A percentile compares a stretch with the other conserved stretches of the same genome.
phyloP scores from a whole-genome alignment of 306 rosid genomes.

The Oxytropis ochrocephala region DNA sequence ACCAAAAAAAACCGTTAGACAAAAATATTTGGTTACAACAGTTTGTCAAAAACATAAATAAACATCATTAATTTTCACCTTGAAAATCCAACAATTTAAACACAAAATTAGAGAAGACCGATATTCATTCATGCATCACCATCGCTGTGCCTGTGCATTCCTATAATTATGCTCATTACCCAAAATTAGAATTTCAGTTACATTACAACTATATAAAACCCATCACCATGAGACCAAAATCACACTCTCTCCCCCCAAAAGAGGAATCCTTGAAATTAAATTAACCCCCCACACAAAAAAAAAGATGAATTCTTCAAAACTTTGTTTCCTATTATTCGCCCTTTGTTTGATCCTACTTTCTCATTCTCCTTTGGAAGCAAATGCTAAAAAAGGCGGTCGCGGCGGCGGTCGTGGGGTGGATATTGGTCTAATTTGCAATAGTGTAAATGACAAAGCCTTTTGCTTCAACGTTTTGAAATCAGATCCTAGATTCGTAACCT shows the following conservation, averaged over 20 bases:
- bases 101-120: background rate
- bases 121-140: background rate
- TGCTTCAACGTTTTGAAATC: conserved; percentile 11
- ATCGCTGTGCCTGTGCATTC: background rate
- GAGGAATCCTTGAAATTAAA: background rate
- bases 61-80: background rate
- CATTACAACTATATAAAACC: background rate
- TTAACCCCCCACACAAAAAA: background rate
- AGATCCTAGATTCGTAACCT: background rate
- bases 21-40: too few relatives aligned
- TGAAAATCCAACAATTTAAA: background rate
- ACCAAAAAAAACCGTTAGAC: too few relatives aligned
- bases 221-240: background rate
- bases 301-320: background rate
- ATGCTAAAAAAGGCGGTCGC: background rate
- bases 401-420: background rate
- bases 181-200: background rate
- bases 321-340: background rate
- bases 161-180: background rate
- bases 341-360: background rate
- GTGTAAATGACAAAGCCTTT: fast-evolving
- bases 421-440: background rate
- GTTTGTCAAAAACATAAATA: too few relatives aligned
- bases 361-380: background rate
- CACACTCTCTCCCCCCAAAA: background rate